Evolutionary conservation across 192 early-diverging fungal species (phyloP).

Genomic region (Coemansia sp.): DNA sequence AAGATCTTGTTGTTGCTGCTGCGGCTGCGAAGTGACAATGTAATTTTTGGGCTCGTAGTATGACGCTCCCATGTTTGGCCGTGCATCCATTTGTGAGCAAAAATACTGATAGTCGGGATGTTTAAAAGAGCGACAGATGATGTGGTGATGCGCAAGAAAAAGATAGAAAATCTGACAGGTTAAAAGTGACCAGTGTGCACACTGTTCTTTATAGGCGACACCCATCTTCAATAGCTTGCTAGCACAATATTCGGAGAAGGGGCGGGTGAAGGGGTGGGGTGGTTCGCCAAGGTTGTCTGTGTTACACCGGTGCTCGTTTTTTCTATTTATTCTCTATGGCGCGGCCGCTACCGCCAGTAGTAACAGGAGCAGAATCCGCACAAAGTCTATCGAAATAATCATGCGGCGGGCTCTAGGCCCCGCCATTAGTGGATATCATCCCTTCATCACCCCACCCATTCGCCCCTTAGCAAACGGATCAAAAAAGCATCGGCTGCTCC

Average conservation of each 20-base stretch:
- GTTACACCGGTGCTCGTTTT: not conserved
- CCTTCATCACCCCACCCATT: not conserved
- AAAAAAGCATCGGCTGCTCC: not conserved
- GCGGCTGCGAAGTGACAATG: not conserved
- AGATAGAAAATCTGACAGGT: not conserved
- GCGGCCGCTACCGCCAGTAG: constrained; percentile 3
- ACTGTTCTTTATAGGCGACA: constrained; percentile 6
- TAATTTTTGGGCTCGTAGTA: not conserved
- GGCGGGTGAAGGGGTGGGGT: constrained; percentile 1
- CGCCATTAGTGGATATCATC: not conserved
- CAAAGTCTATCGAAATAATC: not conserved
- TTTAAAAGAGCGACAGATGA: not conserved
- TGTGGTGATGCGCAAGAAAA: not conserved
- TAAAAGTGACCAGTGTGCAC: not conserved
- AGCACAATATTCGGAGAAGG: constrained; percentile 3
- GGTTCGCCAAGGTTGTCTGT: not conserved
- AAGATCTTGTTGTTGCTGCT: not conserved
- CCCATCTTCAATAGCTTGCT: not conserved
- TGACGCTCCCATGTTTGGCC: not conserved
- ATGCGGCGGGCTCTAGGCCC: not conserved
- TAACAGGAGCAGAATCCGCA: not conserved
- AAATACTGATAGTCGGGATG: too few species aligned
- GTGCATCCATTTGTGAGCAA: not conserved
- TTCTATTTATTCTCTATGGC: not conserved
- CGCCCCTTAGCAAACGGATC: not conserved